Base-by-base conservation (phyloP, 805 yeast species). In the Kodamaea nitidulidarum region DNA sequence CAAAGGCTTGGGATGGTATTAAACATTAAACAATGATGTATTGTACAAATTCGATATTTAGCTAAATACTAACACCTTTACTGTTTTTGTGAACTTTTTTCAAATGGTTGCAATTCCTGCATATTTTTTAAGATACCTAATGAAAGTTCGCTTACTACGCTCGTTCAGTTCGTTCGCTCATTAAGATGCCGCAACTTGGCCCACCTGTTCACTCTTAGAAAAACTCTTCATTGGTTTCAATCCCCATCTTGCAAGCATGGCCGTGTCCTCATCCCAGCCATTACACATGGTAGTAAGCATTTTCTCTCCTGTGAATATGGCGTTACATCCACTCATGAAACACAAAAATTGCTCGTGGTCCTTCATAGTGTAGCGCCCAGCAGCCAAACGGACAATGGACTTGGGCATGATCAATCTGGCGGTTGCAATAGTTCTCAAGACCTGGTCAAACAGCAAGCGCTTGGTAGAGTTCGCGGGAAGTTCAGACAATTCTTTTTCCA, bases 201-300 rank as follows among this genome's bases (percentile, higher is more conserved):
- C 16, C 31, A 4, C 10, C 14, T 8, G 25, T 24, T 5, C 14
- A 10, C 17, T 21, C 28, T 30, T 35, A 12, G 35, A 22, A 31
- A 37, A 37, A 15, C 46, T 43, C 50, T 70, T 61, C 80, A 76
- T 74, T 33, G 81, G 81, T 47, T 58, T 60, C 49, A 80, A 48
- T 0, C 93, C 93, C 90, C 90, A 84, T 50, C 72, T 77, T 5
- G 60, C 55, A 21, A 84, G 62, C 87, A 84, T 76, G 7, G 60
- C 71, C 42, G 72, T 81, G 54, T 84, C 93, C 50, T 83, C 90
- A 33, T 84, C 87, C 90, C 91, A 84, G 5, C 88, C 88, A 48
- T 77, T 81, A 55, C 91, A 84, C 78, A 80, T 77, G 3, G 93
- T 85, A 2, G 93, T 84, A 41, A 84, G 63, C 91, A 84, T 84